Percentiles rank a stretch among this genome's conserved stretches.
These are phyloP conservation scores for Punctularia strigosozonata DNA, from an alignment of 768 basidiomycete genomes.

Conservation along the genomic window DNA sequence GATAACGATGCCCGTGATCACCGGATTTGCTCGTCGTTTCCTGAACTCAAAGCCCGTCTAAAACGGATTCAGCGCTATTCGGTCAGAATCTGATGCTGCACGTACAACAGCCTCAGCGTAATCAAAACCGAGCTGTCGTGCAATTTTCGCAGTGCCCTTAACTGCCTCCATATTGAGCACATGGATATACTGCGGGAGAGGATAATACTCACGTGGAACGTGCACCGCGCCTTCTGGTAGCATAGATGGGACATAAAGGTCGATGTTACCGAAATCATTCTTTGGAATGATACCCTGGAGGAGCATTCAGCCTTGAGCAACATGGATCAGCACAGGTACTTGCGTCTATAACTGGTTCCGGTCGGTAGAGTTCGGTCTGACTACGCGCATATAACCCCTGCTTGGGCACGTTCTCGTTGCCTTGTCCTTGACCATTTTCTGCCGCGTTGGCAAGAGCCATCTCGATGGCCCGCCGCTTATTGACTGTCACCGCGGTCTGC, in stretches of 20 bases:
- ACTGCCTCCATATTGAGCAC: conserved; percentile 9
- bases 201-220: conserved; percentile 66
- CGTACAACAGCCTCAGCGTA: conserved; percentile 93
- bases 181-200: conserved; percentile 1
- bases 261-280: conserved; percentile 95
- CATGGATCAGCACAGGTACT: conserved; percentile 17
- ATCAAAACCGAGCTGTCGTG: conserved; percentile 76
- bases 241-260: conserved; percentile 93
- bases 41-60: conserved; percentile 96
- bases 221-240: conserved; percentile 79
- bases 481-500: conserved; percentile 70
- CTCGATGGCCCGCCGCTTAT: conserved; percentile 64
- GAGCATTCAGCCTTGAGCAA: neutral
- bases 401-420: conserved; percentile 45
- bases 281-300: conserved; percentile 82
- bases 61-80: conserved; percentile 6
- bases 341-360: conserved; percentile 78
- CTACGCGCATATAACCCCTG: conserved; percentile 79
- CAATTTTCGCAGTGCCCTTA: conserved; percentile 83
- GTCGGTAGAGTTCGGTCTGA: conserved; percentile 76
- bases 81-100: conserved; percentile 11
- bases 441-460: conserved; percentile 28
- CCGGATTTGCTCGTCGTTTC: conserved; percentile 78
- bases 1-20: conserved; percentile 78
- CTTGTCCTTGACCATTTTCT: too few species aligned